These are phyloP conservation scores for Venturia effusa DNA, from an alignment of 2,329 filamentous ascomycete species.

Conservation along the genomic window DNA sequence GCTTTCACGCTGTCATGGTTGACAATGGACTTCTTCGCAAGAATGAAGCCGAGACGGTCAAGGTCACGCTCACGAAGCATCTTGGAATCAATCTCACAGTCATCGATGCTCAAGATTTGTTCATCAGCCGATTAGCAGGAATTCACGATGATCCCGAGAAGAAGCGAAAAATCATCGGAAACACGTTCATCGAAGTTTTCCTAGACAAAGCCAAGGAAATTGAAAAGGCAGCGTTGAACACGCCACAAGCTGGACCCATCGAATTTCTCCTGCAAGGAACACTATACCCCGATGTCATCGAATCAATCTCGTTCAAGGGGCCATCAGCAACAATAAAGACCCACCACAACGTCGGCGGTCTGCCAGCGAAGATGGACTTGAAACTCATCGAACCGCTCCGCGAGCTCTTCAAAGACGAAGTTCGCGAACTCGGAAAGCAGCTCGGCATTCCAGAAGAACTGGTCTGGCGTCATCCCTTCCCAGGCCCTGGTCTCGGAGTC, in stretches of 20 bases:
- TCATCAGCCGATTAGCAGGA: constrained; percentile 66
- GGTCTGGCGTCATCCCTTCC: constrained; percentile 70
- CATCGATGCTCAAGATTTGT: constrained; percentile 65
- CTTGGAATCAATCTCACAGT: constrained; percentile 87
- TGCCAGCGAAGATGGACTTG: constrained; percentile 51
- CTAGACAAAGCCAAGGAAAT: constrained; percentile 68
- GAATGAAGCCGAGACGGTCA: constrained; percentile 73
- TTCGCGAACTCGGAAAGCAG: constrained; percentile 56
- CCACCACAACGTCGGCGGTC: constrained; percentile 62
- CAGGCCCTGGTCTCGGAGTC: constrained; percentile 65
- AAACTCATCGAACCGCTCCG: constrained; percentile 70
- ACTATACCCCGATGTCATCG: constrained; percentile 65
- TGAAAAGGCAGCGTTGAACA: constrained; percentile 57
- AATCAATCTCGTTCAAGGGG: constrained; percentile 62
- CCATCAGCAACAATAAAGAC: constrained; percentile 64
- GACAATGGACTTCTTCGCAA: constrained; percentile 80
- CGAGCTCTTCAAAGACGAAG: constrained; percentile 78
- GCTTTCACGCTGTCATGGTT: constrained; percentile 76
- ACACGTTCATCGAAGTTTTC: constrained; percentile 72
- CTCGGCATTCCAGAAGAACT: constrained; percentile 64
- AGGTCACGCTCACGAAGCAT: constrained; percentile 65
- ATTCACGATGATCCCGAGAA: constrained; percentile 66
- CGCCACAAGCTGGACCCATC: constrained; percentile 60
- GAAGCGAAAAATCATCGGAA: constrained; percentile 86
- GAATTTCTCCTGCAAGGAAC: constrained; percentile 84